Conservation (phyloP, 108 stramenopile genomes). For the Stephanodiscus minutulus region DNA sequence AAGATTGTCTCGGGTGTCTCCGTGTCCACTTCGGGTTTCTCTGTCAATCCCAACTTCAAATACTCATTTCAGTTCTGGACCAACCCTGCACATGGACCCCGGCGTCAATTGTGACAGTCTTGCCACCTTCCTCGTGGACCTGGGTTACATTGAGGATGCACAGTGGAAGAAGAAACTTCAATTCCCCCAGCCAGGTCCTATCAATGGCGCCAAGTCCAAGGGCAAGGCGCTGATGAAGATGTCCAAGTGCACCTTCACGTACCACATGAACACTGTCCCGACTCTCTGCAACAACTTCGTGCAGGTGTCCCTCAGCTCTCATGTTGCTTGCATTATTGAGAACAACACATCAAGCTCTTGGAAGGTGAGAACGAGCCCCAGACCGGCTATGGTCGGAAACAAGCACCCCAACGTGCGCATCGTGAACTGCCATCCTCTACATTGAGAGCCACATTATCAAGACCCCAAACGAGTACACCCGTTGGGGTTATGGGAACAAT, state of each 20-base stretch:
- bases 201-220: slow-evolving; percentile 99
- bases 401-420: slow-evolving; percentile 99
- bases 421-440: slow-evolving; percentile 99
- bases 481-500: slow-evolving; percentile 98
- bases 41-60: too few species aligned
- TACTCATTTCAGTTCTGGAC: too few species aligned
- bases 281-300: slow-evolving; percentile 96
- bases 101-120: too few species aligned
- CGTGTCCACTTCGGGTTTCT: too few species aligned
- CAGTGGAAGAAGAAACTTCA: slow-evolving; percentile 88
- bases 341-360: slow-evolving; percentile 99
- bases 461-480: slow-evolving; percentile 99
- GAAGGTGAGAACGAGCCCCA: slow-evolving; percentile 97
- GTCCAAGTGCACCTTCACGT: slow-evolving; percentile 96
- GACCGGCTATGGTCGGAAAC: slow-evolving; percentile 94
- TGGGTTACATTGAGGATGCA: slow-evolving; percentile 88
- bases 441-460: slow-evolving; percentile 96
- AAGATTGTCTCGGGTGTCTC: too few species aligned
- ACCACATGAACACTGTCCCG: slow-evolving; percentile 92
- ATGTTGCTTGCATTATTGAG: slow-evolving; percentile 98
- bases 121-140: slow-evolving; percentile 90
- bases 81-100: too few species aligned
- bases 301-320: slow-evolving; percentile 97
- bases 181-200: slow-evolving; percentile 96
- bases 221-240: slow-evolving; percentile 99